phyloP scores from a whole-genome alignment of 2,329 filamentous ascomycete species.

The Beauveria bassiana region DNA sequence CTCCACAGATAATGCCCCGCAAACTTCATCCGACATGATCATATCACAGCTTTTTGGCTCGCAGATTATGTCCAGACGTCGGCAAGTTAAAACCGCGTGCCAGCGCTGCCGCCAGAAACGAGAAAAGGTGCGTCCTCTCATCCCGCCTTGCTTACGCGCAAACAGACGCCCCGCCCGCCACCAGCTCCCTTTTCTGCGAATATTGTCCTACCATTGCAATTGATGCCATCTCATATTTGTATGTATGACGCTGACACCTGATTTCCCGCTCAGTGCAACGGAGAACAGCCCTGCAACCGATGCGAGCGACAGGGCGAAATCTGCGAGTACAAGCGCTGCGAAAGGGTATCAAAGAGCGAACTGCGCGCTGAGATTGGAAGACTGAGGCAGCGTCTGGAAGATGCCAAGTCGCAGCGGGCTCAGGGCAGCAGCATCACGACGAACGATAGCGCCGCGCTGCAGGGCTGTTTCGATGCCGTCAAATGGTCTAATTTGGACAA shows the following conservation, averaged over 20 bases:
- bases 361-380: conserved; percentile 15
- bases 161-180: too few relatives aligned
- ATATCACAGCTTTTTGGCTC: too few relatives aligned
- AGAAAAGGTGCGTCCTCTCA: conserved; percentile 4
- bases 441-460: background rate
- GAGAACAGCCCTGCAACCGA: conserved; percentile 8
- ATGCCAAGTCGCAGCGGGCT: background rate
- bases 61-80: background rate
- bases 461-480: background rate
- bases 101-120: conserved; percentile 13
- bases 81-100: conserved; percentile 9
- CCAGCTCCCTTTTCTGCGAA: too few relatives aligned
- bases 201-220: too few relatives aligned
- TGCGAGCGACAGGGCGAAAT: background rate
- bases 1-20: too few relatives aligned
- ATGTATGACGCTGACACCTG: background rate
- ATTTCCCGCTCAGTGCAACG: background rate
- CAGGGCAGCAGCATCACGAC: background rate
- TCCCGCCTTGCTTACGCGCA: too few relatives aligned
- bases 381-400: conserved; percentile 11
- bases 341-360: too few relatives aligned
- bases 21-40: too few relatives aligned
- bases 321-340: too few relatives aligned
- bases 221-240: too few relatives aligned
- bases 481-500: background rate